These are phyloP conservation scores for Coemansia sp. DNA, from an alignment of 192 early-diverging fungal genomes.

Conservation along the genomic window DNA sequence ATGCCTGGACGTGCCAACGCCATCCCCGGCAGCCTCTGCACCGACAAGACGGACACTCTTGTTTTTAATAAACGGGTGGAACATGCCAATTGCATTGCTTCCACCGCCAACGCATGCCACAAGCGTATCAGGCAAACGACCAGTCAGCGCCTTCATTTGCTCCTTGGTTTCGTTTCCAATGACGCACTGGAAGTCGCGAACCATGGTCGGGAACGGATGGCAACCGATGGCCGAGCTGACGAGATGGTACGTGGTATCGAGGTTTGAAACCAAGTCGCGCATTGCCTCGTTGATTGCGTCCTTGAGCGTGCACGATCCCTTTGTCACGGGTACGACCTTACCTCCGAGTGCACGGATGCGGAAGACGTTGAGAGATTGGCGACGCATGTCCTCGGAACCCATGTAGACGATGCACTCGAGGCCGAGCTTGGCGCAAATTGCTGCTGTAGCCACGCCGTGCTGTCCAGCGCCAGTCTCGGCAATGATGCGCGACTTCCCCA, in stretches of 20 bases:
- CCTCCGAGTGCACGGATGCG: slow-evolving; percentile 93
- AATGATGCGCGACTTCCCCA: slow-evolving; percentile 97
- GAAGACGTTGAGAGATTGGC: slow-evolving; percentile 96
- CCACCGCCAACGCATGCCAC: slow-evolving; percentile 98
- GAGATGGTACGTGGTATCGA: slow-evolving; percentile 90
- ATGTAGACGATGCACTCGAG: slow-evolving; percentile 97
- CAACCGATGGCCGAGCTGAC: slow-evolving; percentile 97
- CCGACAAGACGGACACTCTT: slow-evolving; percentile 85
- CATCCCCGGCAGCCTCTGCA: slow-evolving; percentile 94
- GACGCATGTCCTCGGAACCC: slow-evolving; percentile 93
- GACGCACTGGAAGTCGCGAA: slow-evolving; percentile 97
- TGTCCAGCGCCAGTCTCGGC: slow-evolving; percentile 99
- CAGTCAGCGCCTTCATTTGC: slow-evolving; percentile 80
- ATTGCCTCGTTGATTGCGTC: slow-evolving; percentile 99
- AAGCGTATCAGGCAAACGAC: slow-evolving; percentile 87
- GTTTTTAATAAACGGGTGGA: slow-evolving; percentile 92
- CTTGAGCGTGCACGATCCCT: slow-evolving; percentile 86
- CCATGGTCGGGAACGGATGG: slow-evolving; percentile 96
- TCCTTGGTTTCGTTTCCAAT: slow-evolving; percentile 87
- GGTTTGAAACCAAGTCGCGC: slow-evolving; percentile 99
- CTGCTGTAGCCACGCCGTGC: slow-evolving; percentile 97
- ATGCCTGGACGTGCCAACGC: slow-evolving; percentile 83
- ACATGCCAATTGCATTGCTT: slow-evolving; percentile 97
- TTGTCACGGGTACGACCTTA: slow-evolving; percentile 81
- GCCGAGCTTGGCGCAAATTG: slow-evolving; percentile 97